Conservation (phyloP, 176 grass and related monocot genomes). For the Puccinellia tenuiflora region DNA sequence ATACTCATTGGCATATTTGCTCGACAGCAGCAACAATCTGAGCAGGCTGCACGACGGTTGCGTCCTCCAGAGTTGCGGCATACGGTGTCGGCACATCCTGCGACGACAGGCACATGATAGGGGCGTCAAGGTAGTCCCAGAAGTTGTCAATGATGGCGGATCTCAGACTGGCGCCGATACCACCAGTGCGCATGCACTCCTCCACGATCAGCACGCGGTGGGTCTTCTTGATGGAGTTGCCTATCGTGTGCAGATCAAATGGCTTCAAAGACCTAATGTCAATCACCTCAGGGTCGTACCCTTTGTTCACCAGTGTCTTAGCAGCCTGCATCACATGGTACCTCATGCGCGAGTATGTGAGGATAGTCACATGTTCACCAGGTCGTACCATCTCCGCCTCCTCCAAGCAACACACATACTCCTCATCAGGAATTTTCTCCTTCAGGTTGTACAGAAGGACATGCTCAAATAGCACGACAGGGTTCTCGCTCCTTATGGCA, state of each 20-base stretch:
- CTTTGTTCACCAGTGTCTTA: conserved; percentile 80
- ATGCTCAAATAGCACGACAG: conserved; percentile 85
- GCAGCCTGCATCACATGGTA: conserved; percentile 92
- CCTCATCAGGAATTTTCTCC: conserved; percentile 81
- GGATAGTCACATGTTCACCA: conserved; percentile 71
- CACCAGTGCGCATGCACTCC: conserved; percentile 94
- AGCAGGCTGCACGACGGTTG: conserved; percentile 69
- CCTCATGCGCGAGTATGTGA: conserved; percentile 86
- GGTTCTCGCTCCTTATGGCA: conserved; percentile 83
- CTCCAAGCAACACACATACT: conserved; percentile 71
- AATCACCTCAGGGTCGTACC: conserved; percentile 78
- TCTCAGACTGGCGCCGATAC: conserved; percentile 76
- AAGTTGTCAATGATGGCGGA: conserved; percentile 79
- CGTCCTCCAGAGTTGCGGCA: conserved; percentile 69
- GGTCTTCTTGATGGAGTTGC: conserved; percentile 79
- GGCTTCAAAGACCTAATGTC: conserved; percentile 85
- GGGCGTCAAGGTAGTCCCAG: conserved; percentile 87
- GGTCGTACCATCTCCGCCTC: conserved; percentile 86
- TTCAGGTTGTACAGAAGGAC: conserved; percentile 86
- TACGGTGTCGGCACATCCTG: conserved; percentile 88
- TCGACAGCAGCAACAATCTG: conserved; percentile 80
- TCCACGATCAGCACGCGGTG: conserved; percentile 81
- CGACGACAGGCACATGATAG: conserved; percentile 77
- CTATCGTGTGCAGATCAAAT: conserved; percentile 73
- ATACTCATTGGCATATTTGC: conserved; percentile 62